A percentile compares a stretch with the other conserved stretches of the same genome.
Evolutionary conservation across 805 yeast genomes (phyloP).

Genomic region (Scheffersomyces amazonensis): DNA sequence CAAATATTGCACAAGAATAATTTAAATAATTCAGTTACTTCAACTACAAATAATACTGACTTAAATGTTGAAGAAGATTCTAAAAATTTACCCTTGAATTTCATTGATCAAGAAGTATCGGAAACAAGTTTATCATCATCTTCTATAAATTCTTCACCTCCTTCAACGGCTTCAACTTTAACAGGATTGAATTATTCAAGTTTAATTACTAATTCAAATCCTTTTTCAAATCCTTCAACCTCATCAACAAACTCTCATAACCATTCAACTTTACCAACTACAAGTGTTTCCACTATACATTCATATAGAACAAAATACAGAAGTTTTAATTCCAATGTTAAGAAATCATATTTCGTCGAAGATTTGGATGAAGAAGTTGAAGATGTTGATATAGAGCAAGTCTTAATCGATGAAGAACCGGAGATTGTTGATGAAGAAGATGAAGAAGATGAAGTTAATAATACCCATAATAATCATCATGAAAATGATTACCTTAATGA

Average conservation of each 20-base stretch:
- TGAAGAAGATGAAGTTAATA: constrained; percentile 9
- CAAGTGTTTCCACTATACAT: background rate
- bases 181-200: background rate
- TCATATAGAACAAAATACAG: background rate
- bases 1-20: background rate
- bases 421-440: constrained; percentile 13
- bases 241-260: background rate
- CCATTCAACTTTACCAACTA: background rate
- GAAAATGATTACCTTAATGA: constrained; percentile 6
- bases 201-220: background rate
- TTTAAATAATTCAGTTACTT: background rate
- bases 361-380: constrained; percentile 3
- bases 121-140: constrained; percentile 4
- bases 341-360: background rate
- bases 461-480: constrained; percentile 11
- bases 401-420: constrained; percentile 2
- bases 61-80: background rate
- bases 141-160: constrained; percentile 3
- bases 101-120: constrained; percentile 1
- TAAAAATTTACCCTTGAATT: constrained; percentile 3
- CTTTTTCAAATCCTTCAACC: background rate
- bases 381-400: constrained; percentile 2
- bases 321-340: background rate
- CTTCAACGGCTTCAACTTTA: background rate
- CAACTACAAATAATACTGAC: background rate